Percentiles rank a stretch among this genome's conserved stretches.
phyloP scores from a whole-genome alignment of 2,329 filamentous ascomycete species.

The Rutstroemia sp. region DNA sequence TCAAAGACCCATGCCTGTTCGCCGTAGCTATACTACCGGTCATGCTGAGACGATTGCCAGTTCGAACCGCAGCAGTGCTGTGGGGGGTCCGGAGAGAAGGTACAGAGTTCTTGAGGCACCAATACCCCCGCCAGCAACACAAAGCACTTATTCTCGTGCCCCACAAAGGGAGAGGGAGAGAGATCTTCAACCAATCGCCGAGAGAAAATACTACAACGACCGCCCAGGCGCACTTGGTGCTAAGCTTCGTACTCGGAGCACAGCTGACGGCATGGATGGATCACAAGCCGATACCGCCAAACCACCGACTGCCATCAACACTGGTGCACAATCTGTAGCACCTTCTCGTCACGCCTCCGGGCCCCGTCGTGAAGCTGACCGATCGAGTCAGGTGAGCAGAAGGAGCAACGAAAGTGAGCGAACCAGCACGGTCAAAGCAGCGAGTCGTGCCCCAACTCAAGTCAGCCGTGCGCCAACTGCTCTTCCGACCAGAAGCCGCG shows the following conservation, averaged over 20 bases:
- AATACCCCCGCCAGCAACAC: constrained; percentile 2
- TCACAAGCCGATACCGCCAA: constrained; percentile 1
- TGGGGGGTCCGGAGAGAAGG: not conserved
- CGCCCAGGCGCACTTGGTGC: not conserved
- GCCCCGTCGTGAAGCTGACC: no score
- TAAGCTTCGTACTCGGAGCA: not conserved
- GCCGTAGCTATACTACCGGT: constrained; percentile 3
- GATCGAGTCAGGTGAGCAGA: no score
- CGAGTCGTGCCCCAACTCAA: not conserved
- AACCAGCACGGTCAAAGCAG: not conserved
- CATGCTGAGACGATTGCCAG: constrained; percentile 5
- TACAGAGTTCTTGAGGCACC: constrained; percentile 6
- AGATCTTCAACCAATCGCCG: not conserved
- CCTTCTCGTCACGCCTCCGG: not conserved
- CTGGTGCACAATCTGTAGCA: not conserved
- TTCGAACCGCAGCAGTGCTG: not conserved
- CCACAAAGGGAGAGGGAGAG: constrained; percentile 5
- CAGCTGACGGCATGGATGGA: not conserved
- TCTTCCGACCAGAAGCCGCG: not conserved
- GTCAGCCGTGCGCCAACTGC: not conserved
- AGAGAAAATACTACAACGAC: constrained; percentile 1
- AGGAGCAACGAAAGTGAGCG: not conserved
- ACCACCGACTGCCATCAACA: constrained; percentile 4
- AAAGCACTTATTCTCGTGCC: not conserved
- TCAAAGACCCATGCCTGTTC: not conserved